Evolutionary conservation across 2,329 filamentous ascomycete species (phyloP).

Genomic region (Xylariaceae sp.): DNA sequence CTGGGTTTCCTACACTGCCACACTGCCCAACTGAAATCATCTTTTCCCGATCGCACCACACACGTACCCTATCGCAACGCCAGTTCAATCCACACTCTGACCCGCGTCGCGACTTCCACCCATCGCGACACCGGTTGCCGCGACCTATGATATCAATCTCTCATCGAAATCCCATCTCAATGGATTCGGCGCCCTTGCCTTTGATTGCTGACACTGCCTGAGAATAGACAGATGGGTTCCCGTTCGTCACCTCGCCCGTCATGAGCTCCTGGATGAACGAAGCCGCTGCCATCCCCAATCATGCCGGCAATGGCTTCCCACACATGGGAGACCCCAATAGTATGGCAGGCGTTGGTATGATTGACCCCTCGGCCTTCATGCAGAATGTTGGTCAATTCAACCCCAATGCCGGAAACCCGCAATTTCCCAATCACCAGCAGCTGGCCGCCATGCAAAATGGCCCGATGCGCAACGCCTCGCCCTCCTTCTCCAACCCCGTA

Average conservation of each 20-base stretch:
- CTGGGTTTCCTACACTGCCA: slow-evolving; percentile 11
- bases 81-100: slow-evolving; percentile 30
- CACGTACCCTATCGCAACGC: slow-evolving; percentile 21
- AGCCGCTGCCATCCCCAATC: slow-evolving; percentile 57
- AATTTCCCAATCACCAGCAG: slow-evolving; percentile 54
- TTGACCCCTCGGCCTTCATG: slow-evolving; percentile 62
- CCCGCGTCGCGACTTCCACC: slow-evolving; percentile 39
- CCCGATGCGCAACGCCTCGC: slow-evolving; percentile 75
- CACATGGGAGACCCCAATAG: slow-evolving; percentile 58
- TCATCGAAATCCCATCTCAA: slow-evolving; percentile 35
- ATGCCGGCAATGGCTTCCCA: slow-evolving; percentile 64
- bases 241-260: slow-evolving; percentile 44
- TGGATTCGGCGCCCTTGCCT: slow-evolving; percentile 35
- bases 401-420: slow-evolving; percentile 41
- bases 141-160: slow-evolving; percentile 35
- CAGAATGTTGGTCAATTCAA: slow-evolving; percentile 55
- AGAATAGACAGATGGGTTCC: slow-evolving; percentile 43
- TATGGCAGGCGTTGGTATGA: slow-evolving; percentile 48
- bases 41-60: slow-evolving; percentile 26
- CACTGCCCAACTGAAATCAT: slow-evolving; percentile 27
- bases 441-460: slow-evolving; percentile 70
- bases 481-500: slow-evolving; percentile 68
- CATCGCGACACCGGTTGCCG: slow-evolving; percentile 36
- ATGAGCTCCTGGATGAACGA: slow-evolving; percentile 73
- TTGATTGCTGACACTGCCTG: slow-evolving; percentile 39